Evolutionary conservation across 495 filamentous ascomycete species (phyloP).

Genomic region (Penicillium robsamsonii): DNA sequence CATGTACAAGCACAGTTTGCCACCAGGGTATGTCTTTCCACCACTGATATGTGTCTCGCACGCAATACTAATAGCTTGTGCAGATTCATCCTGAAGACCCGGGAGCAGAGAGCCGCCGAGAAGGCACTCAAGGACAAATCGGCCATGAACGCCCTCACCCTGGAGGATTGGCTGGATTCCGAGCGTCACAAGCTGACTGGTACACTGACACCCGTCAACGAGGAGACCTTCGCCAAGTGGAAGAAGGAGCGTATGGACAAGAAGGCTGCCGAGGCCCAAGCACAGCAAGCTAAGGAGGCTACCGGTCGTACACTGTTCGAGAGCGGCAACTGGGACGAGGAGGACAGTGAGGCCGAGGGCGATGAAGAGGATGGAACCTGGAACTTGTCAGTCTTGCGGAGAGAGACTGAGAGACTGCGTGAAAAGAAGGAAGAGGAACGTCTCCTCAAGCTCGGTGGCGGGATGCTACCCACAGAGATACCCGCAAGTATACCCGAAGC

Average conservation of each 20-base stretch:
- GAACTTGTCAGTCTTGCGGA: slow-evolving; percentile 74
- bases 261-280: slow-evolving; percentile 90
- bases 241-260: slow-evolving; percentile 92
- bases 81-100: slow-evolving; percentile 95
- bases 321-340: slow-evolving; percentile 85
- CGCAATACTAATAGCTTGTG: slow-evolving; percentile 22
- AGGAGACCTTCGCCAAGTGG: slow-evolving; percentile 90
- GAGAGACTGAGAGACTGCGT: slow-evolving; percentile 64
- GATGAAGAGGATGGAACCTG: slow-evolving; percentile 59
- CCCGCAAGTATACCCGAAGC: not conserved
- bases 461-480: slow-evolving; percentile 20
- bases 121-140: slow-evolving; percentile 98
- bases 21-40: slow-evolving; percentile 68
- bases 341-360: slow-evolving; percentile 59
- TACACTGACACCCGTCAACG: slow-evolving; percentile 85
- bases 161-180: slow-evolving; percentile 96
- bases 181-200: slow-evolving; percentile 92
- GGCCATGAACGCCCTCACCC: slow-evolving; percentile 86
- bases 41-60: not conserved
- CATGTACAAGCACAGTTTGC: slow-evolving; percentile 96
- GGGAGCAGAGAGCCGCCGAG: slow-evolving; percentile 92
- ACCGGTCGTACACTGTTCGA: slow-evolving; percentile 95
- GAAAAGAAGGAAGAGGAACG: slow-evolving; percentile 47
- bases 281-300: slow-evolving; percentile 84
- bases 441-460: slow-evolving; percentile 36